A percentile compares a stretch with the other conserved stretches of the same genome.
Evolutionary conservation across 768 basidiomycete genomes (phyloP).

Genomic region (Hericium erinaceus): DNA sequence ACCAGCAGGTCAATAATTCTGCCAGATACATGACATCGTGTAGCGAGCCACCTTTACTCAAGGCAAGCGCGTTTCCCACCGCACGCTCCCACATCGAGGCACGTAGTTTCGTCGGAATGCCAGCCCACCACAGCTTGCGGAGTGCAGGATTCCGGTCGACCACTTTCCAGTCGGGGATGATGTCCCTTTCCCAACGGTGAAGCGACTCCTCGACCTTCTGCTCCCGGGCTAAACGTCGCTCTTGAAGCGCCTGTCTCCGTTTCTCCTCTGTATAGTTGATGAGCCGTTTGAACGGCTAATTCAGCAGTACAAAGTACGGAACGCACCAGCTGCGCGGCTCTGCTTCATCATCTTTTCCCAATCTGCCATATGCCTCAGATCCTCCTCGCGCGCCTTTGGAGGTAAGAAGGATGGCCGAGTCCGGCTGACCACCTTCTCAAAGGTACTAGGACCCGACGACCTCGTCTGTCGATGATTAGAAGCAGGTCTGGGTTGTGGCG

Average conservation of each 20-base stretch:
- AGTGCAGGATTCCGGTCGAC: conserved; percentile 58
- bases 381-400: conserved; percentile 70
- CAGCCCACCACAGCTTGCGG: conserved; percentile 78
- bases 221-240: conserved; percentile 56
- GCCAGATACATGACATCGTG: neutral
- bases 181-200: conserved; percentile 66
- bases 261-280: conserved; percentile 48
- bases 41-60: conserved; percentile 60
- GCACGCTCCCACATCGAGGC: conserved; percentile 77
- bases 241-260: conserved; percentile 50
- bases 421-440: conserved; percentile 76
- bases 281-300: neutral
- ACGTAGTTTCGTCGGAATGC: conserved; percentile 76
- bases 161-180: conserved; percentile 76
- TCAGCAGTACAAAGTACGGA: neutral
- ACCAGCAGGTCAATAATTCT: conserved; percentile 4
- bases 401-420: conserved; percentile 83
- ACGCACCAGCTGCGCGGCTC: conserved; percentile 63
- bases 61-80: conserved; percentile 73
- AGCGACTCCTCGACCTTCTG: conserved; percentile 61
- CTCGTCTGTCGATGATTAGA: conserved; percentile 30
- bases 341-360: conserved; percentile 87
- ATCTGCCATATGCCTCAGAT: conserved; percentile 73
- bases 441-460: conserved; percentile 54
- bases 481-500: conserved; percentile 17